Evolutionary conservation across 2,329 filamentous ascomycete genomes (phyloP), one percentile per base, ranked within the genome.

Genomic region (Beauveria sp.): DNA sequence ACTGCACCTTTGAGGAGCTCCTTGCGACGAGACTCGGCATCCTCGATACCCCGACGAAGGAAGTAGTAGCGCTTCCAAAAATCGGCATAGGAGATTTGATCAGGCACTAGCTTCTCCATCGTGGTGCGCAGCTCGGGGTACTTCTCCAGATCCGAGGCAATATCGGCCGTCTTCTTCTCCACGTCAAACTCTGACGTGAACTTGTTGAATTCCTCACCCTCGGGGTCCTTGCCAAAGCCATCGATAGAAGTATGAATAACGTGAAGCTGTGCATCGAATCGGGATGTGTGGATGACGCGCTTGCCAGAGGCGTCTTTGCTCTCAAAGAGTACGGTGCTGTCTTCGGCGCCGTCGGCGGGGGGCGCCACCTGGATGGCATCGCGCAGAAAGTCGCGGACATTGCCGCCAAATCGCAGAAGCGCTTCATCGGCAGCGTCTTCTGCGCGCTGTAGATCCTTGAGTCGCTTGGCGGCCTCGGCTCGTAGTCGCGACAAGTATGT

Each of bases 61-160:
- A 96, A 99, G 73, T 97, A 97, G 75, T 99, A 99, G 61, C 94
- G 83, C 71, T 84, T 89, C 93, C 94, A 99, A 72, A 99, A 99
- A 57, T 89, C 84, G 57, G 80, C 82, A 70, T 99, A 99, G 40
- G 92, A 83, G n/a, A 97, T 90, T 67, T 85, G 84, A 73, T 92
- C 92, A 1, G 94, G 94, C n/a, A 99, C 94, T 60, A 96, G 78
- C 77, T 89, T 92, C 81, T 97, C 94, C 93, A 99, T 97, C 0
- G 92, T 92, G 28, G 82, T 76, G 67, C 92, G 82, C 67, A 99
- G 77, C 74, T 97, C 93, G 10, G 87, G 84, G 70, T 96, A 96
- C 71, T 89, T 91, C 66, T 92, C 87, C 66, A 99, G 73, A 73
- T 99, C 92, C 63, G 78, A 79, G 53, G 88, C 85, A 66, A 99